Percentiles rank a stretch among this genome's conserved stretches.
Evolutionary conservation across 176 grass and related monocot species (phyloP).

Genomic region (Oryza coarctata): DNA sequence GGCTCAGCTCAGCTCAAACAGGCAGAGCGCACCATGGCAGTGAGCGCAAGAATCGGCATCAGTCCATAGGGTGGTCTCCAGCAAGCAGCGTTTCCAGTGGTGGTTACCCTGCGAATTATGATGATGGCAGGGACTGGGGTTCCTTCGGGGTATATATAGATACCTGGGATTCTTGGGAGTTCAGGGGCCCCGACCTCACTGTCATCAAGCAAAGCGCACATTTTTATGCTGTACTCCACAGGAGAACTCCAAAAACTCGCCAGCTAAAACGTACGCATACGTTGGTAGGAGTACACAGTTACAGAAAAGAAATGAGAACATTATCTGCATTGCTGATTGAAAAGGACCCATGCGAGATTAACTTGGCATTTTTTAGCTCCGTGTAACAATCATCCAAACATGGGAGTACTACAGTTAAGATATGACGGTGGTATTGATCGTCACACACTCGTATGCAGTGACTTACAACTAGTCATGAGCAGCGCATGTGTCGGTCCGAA

Average conservation of each 20-base stretch:
- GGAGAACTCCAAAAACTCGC: not conserved
- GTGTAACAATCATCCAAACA: not conserved
- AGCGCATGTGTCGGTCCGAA: not conserved
- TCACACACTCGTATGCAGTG: not conserved
- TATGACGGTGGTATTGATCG: not conserved
- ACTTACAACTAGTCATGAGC: not conserved
- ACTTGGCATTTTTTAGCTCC: too few relatives aligned
- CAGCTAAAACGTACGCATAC: not conserved
- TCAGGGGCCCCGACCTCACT: not conserved
- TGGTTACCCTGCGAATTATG: conserved; percentile 2
- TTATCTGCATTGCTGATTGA: not conserved
- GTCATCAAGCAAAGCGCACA: not conserved
- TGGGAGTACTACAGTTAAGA: too few relatives aligned
- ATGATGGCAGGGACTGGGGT: not conserved
- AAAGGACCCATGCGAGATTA: not conserved
- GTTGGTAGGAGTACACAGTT: not conserved
- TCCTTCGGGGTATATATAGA: conserved; percentile 28
- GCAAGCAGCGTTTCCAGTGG: not conserved
- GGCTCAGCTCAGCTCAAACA: not conserved
- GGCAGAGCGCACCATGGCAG: conserved; percentile 21
- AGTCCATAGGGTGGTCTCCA: not conserved
- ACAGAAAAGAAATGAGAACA: not conserved
- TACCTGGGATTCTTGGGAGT: not conserved
- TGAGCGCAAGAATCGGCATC: not conserved
- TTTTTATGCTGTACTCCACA: not conserved